These are phyloP conservation scores for Takakia lepidozioides DNA, from an alignment of 225 moss, liverwort and hornwort species.

Conservation along the genomic window DNA sequence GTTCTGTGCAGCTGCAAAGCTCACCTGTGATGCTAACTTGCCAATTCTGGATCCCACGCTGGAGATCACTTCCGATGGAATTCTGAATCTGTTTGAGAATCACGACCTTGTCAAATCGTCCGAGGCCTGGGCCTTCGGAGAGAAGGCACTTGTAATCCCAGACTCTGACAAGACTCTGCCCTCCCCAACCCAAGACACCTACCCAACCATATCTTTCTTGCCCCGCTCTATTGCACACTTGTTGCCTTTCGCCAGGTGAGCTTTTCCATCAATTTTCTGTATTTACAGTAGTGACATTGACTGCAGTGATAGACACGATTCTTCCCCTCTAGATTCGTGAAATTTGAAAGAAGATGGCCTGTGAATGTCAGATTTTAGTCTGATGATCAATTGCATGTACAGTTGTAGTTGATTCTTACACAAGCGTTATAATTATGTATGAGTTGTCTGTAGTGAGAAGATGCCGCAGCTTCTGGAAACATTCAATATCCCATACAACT, in stretches of 20 bases:
- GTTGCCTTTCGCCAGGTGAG: constrained; percentile 29
- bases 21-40: constrained; percentile 30
- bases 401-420: no score
- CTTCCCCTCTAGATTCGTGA: not conserved
- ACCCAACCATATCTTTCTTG: constrained; percentile 35
- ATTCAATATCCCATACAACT: constrained; percentile 10
- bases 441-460: constrained; percentile 12
- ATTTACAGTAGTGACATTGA: not conserved
- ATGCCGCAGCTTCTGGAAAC: constrained; percentile 14
- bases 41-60: constrained; percentile 32
- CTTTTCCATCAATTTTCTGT: no score
- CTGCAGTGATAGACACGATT: not conserved
- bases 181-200: constrained; percentile 12
- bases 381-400: not conserved
- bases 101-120: constrained; percentile 28
- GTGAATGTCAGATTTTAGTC: not conserved
- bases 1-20: constrained; percentile 41
- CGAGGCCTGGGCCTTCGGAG: constrained; percentile 27
- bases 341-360: not conserved
- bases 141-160: constrained; percentile 19
- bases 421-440: no score
- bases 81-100: constrained; percentile 6
- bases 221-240: constrained; percentile 37
- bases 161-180: constrained; percentile 31
- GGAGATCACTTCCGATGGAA: constrained; percentile 12